Evolutionary conservation across 2,329 filamentous ascomycete genomes (phyloP), one percentile per base, ranked within the genome.

Genomic region (Fusarium nanum): DNA sequence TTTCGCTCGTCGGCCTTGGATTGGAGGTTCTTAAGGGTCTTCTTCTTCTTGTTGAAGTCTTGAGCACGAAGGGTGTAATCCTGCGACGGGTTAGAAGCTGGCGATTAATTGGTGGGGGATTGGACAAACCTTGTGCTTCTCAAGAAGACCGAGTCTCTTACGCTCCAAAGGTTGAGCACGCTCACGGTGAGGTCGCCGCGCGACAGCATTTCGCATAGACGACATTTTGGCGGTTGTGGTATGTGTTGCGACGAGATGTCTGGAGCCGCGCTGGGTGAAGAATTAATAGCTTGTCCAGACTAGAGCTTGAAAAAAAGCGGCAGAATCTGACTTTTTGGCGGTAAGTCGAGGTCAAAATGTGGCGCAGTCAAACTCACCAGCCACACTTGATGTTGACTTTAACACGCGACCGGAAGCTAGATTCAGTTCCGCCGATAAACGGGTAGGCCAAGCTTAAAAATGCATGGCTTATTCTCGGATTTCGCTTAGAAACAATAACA

Each of bases 121-220:
- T 12, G 16, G 22, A 68, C 77, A 44, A 77, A 91, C 91, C 84
- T 98, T 98, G 86, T 96, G 92, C 83, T 99, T 98, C 81, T 98
- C 96, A 67, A 98, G 90, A 23, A 98, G 88, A 70, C 96, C 96
- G 82, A 94, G 93, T 84, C 93, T 93, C 71, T 91, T 85, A 56
- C 96, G 93, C 78, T 94, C 92, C 69, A 89, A 81, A 42, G 94
- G 92, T 80, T 98, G 96, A 37, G 93, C 92, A 75, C 96, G 91
- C 86, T 98, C 96, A 74, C 91, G 89, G 82, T 98, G 95, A 73
- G 93, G 91, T 77, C 93, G 93, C 81, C 93, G 89, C 74, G 93
- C 89, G 66, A 94, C 88, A 78, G 87, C 85, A 76, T 89, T 89
- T 68, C 87, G 83, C 80, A 89, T 85, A 5, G 88, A 88, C 34